phyloP scores from a whole-genome alignment of 805 yeast species.

The Hanseniaspora osmophila region DNA sequence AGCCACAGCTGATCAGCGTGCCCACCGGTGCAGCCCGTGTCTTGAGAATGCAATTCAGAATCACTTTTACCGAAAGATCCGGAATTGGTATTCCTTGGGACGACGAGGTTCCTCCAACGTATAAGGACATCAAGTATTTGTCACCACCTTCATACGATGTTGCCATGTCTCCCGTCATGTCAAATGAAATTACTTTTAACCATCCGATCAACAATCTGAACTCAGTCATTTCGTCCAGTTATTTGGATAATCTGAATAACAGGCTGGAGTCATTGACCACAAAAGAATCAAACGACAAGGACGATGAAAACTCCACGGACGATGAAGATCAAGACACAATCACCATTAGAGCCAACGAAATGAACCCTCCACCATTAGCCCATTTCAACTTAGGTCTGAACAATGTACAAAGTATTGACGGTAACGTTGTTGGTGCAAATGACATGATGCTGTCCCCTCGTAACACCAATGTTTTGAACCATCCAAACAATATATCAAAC shows the following conservation, averaged over 20 bases:
- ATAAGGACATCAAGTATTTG: conserved; percentile 66
- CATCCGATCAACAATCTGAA: background rate
- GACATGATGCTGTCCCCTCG: conserved; percentile 18
- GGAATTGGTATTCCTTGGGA: conserved; percentile 98
- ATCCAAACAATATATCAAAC: background rate
- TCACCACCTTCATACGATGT: conserved; percentile 73
- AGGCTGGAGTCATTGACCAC: background rate
- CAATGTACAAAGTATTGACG: conserved; percentile 19
- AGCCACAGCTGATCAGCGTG: conserved; percentile 33
- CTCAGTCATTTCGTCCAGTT: background rate
- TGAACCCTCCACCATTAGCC: conserved; percentile 17
- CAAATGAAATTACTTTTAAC: conserved; percentile 1
- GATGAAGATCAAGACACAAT: conserved; percentile 3
- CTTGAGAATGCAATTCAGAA: conserved; percentile 81
- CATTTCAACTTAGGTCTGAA: conserved; percentile 11
- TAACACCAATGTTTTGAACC: conserved; percentile 8
- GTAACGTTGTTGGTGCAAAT: conserved; percentile 16
- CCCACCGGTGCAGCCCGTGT: conserved; percentile 95
- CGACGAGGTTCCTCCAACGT: conserved; percentile 96
- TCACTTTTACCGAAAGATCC: conserved; percentile 74
- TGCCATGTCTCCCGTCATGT: conserved; percentile 12
- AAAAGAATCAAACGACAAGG: background rate
- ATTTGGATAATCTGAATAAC: background rate
- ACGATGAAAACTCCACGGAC: background rate
- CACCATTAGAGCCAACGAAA: conserved; percentile 5